Base-by-base conservation (phyloP, 306 rosid species). In the Potentilla sterilis region DNA sequence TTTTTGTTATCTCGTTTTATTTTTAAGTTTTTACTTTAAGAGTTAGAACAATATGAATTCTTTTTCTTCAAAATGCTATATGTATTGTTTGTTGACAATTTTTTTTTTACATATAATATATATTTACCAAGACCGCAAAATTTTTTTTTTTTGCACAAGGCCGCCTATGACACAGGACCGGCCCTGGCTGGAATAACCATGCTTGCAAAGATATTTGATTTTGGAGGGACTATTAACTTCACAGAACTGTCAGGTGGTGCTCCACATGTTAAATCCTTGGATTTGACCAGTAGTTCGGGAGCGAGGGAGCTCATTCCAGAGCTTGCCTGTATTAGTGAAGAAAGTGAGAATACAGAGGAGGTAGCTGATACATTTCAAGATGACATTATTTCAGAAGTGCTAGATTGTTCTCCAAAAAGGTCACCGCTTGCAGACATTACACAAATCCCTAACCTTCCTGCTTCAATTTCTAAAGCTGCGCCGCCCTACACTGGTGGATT, bases 271-370 rank as follows among this genome's bases (percentile, higher is more conserved):
- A 85, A 66, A 65, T 41, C 81, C 72, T 74, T 80, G 83, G 76
- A 82, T 84, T 67, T 81, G 82, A 74, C 68, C 73, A 86, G 90
- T 67, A 89, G 93, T 83, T 96, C 96, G 16, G 93, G 85, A 87
- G 86, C 82, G 83, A 14, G 78, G 66, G 78, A 89, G 87, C 88
- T 83, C 80, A 77, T 78, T 74, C 75, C 76, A 37, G 99, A 96
- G 77, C 99, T 96, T 80, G 97, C 98, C 43, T 87, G 93, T 87
- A 92, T 96, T 64, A 76, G 48, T 47, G 99, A 96, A 86, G 99
- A 90, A 85, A 87, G 84, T 71, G 99, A 96, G 86, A 89, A 83
- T 71, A 58, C 77, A 35, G 97, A 89, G 46, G 99, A 89, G 77
- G 76, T 82, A 40, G 86, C 86, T 65, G 85, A 86, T 61, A 79